A percentile compares a stretch with the other conserved stretches of the same genome.
phyloP scores from a whole-genome alignment of 441 rosid genomes.

The Croton laevigatus region DNA sequence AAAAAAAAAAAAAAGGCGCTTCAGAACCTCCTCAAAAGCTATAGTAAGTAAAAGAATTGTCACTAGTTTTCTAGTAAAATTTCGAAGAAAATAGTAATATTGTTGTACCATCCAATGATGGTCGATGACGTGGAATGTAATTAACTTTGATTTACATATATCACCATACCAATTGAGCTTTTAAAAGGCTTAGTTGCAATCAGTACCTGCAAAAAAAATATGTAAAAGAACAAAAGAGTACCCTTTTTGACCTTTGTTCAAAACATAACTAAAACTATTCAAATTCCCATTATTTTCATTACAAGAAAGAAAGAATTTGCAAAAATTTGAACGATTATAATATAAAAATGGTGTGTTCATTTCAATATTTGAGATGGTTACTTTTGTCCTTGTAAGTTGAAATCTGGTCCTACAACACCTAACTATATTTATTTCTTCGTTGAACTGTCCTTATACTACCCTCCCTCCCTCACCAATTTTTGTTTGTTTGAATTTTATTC shows the following conservation, averaged over 20 bases:
- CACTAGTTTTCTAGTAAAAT: too few relatives aligned
- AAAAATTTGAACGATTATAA: background rate
- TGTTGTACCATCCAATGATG: too few relatives aligned
- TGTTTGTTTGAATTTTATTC: background rate
- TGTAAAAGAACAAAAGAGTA: background rate
- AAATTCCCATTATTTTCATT: too few relatives aligned
- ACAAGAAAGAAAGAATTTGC: too few relatives aligned
- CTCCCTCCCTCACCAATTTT: background rate
- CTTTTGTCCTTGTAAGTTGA: conserved; percentile 2
- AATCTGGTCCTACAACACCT: conserved; percentile 10
- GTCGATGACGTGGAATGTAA: too few relatives aligned
- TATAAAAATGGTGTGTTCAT: background rate
- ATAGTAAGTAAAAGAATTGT: too few relatives aligned
- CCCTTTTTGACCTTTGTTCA: background rate
- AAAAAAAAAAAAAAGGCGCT: too few relatives aligned
- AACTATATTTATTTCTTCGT: conserved; percentile 9
- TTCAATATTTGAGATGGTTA: conserved; percentile 14
- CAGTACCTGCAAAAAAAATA: background rate
- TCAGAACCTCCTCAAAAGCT: too few relatives aligned
- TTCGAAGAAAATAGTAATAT: too few relatives aligned
- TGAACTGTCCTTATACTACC: conserved; percentile 13
- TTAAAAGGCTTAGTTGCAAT: background rate
- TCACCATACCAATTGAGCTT: background rate
- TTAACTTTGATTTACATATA: background rate
- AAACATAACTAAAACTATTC: background rate